These are phyloP conservation scores for Amanita thiersii DNA, from an alignment of 768 basidiomycete species.

Conservation along the genomic window DNA sequence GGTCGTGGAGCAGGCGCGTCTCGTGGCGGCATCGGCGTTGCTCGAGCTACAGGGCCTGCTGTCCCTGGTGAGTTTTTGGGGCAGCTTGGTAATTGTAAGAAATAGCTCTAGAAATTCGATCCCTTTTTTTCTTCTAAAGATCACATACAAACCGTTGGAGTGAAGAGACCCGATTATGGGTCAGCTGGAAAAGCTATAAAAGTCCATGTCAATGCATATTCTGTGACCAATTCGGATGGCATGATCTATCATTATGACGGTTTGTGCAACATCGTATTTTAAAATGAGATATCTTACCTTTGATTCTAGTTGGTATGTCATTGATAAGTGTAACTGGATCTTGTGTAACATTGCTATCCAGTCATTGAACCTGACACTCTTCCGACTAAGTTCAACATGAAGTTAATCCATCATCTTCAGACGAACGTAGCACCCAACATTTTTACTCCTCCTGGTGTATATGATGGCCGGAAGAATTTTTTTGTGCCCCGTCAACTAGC, in stretches of 20 bases:
- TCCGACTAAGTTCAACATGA: conserved; percentile 45
- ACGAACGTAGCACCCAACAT: conserved; percentile 45
- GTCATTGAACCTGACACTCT: conserved; percentile 4
- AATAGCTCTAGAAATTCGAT: neutral
- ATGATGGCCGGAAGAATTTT: conserved; percentile 74
- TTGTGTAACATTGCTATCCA: neutral
- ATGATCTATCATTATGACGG: conserved; percentile 73
- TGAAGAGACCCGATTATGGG: conserved; percentile 51
- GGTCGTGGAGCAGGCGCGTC: conserved; percentile 8
- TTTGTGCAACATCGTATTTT: conserved; percentile 13
- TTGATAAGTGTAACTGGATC: neutral
- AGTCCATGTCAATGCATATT: conserved; percentile 43
- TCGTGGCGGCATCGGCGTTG: conserved; percentile 15
- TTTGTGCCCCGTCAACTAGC: conserved; percentile 57
- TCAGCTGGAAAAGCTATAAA: conserved; percentile 33
- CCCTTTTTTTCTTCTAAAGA: conserved; percentile 13
- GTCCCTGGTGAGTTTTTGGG: conserved; percentile 14
- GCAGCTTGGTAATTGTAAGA: conserved; percentile 6
- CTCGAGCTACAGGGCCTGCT: conserved; percentile 15
- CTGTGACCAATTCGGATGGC: conserved; percentile 35
- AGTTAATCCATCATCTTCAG: conserved; percentile 60
- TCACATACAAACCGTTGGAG: conserved; percentile 44
- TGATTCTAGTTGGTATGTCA: conserved; percentile 26
- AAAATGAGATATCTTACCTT: conserved; percentile 5
- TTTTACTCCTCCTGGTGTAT: conserved; percentile 68